A percentile compares a stretch with the other conserved stretches of the same genome.
Conservation (phyloP, 345 rosid species). For the Gossypium turneri region DNA sequence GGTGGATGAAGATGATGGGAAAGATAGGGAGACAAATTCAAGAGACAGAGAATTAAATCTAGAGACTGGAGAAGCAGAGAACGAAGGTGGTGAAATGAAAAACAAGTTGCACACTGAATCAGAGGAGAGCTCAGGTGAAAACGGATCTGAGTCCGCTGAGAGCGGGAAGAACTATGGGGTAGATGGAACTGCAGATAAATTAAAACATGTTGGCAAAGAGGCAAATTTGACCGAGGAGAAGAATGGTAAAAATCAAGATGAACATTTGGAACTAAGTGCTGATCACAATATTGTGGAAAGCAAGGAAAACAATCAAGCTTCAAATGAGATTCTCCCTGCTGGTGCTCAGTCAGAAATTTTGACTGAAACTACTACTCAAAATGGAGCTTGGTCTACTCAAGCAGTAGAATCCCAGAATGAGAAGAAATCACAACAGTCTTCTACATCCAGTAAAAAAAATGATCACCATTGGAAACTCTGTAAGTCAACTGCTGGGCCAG, state of each 20-base stretch:
- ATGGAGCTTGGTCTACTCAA: slow-evolving; percentile 77
- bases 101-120: slow-evolving; percentile 29
- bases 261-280: slow-evolving; percentile 25
- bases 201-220: neutral
- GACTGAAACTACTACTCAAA: slow-evolving; percentile 57
- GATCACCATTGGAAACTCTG: slow-evolving; percentile 67
- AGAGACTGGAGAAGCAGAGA: slow-evolving; percentile 26
- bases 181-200: slow-evolving; percentile 23
- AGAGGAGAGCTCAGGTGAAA: slow-evolving; percentile 38
- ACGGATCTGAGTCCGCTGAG: slow-evolving; percentile 26
- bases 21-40: slow-evolving; percentile 27
- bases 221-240: neutral
- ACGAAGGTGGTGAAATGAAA: slow-evolving; percentile 26
- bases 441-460: slow-evolving; percentile 32
- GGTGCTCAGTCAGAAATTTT: slow-evolving; percentile 62
- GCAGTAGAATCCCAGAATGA: slow-evolving; percentile 79
- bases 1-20: slow-evolving; percentile 24
- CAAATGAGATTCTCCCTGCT: slow-evolving; percentile 37
- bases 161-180: slow-evolving; percentile 32
- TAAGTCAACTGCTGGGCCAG: slow-evolving; percentile 83
- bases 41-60: slow-evolving; percentile 31
- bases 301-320: slow-evolving; percentile 40
- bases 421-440: slow-evolving; percentile 56
- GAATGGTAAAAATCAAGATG: slow-evolving; percentile 23
- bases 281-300: slow-evolving; percentile 36